These are phyloP conservation scores for Penicillium capsulatum DNA, from an alignment of 2,329 filamentous ascomycete genomes.

Conservation along the genomic window DNA sequence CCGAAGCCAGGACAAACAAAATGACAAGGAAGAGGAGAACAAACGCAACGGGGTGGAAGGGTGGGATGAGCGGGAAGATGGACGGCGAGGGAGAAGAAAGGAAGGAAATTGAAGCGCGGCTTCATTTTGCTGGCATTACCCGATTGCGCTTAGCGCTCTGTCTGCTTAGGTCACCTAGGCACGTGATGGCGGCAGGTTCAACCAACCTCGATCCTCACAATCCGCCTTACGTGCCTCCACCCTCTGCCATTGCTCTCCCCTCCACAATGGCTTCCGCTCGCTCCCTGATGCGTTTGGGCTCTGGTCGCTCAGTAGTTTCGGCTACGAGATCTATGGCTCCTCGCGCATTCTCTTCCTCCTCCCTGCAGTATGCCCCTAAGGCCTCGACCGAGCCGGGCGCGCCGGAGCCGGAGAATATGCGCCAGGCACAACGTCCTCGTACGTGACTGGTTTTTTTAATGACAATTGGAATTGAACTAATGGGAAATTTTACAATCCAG, in stretches of 20 bases:
- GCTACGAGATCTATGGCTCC: constrained; percentile 33
- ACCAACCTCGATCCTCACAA: constrained; percentile 29
- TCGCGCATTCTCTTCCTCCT: constrained; percentile 39
- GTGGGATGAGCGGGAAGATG: constrained; percentile 23
- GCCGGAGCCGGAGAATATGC: constrained; percentile 63
- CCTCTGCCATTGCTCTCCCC: constrained; percentile 21
- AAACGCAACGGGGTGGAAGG: constrained; percentile 15
- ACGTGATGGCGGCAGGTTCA: constrained; percentile 24
- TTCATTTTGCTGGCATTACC: constrained; percentile 30
- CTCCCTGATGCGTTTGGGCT: constrained; percentile 43
- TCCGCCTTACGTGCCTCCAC: constrained; percentile 22
- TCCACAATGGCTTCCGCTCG: constrained; percentile 45
- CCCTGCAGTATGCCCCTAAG: constrained; percentile 43
- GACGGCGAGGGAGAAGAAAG: constrained; percentile 18
- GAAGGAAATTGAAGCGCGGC: constrained; percentile 27
- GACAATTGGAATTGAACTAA: constrained; percentile 14
- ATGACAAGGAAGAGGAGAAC: constrained; percentile 25
- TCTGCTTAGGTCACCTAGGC: constrained; percentile 17
- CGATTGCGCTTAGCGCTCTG: constrained; percentile 18
- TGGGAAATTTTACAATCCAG: constrained; percentile 27
- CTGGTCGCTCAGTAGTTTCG: constrained; percentile 38
- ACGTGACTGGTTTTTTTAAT: constrained; percentile 25
- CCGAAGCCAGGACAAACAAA: constrained; percentile 14
- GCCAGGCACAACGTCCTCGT: constrained; percentile 55
- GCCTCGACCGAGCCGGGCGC: constrained; percentile 52